Percentiles rank a stretch among this genome's conserved stretches.
Conservation (phyloP, 176 grass and related monocot genomes). For the Tillandsia fasciculata region DNA sequence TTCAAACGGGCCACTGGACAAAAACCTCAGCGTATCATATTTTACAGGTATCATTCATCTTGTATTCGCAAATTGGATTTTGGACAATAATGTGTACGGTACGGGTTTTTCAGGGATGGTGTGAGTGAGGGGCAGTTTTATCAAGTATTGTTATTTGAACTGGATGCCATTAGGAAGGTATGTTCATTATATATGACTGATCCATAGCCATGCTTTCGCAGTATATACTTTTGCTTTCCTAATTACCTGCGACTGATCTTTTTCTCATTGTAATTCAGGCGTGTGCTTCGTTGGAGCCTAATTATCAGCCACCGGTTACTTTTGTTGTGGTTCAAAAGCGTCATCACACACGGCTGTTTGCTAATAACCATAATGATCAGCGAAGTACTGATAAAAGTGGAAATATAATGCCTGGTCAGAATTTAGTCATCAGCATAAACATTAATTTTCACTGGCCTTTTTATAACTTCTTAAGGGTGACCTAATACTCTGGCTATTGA, state of each 20-base stretch:
- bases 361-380: slow-evolving; percentile 78
- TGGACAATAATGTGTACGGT: neutral
- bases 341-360: slow-evolving; percentile 89
- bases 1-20: slow-evolving; percentile 86
- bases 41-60: slow-evolving; percentile 59
- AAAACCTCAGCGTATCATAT: slow-evolving; percentile 94
- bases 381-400: slow-evolving; percentile 72
- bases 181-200: neutral
- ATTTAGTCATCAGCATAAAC: neutral
- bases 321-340: slow-evolving; percentile 98
- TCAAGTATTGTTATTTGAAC: slow-evolving; percentile 91
- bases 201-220: neutral
- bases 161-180: slow-evolving; percentile 97
- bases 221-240: neutral
- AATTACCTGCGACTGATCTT: slow-evolving; percentile 2
- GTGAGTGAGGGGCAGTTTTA: slow-evolving; percentile 96
- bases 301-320: slow-evolving; percentile 96
- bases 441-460: neutral
- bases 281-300: slow-evolving; percentile 81
- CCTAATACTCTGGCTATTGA: slow-evolving; percentile 8
- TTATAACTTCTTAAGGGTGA: neutral
- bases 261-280: slow-evolving; percentile 40
- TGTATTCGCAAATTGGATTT: neutral
- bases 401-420: slow-evolving; percentile 94
- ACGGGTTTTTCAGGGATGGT: slow-evolving; percentile 54